Conservation (phyloP, 805 yeast species). For the Candida argentea region DNA sequence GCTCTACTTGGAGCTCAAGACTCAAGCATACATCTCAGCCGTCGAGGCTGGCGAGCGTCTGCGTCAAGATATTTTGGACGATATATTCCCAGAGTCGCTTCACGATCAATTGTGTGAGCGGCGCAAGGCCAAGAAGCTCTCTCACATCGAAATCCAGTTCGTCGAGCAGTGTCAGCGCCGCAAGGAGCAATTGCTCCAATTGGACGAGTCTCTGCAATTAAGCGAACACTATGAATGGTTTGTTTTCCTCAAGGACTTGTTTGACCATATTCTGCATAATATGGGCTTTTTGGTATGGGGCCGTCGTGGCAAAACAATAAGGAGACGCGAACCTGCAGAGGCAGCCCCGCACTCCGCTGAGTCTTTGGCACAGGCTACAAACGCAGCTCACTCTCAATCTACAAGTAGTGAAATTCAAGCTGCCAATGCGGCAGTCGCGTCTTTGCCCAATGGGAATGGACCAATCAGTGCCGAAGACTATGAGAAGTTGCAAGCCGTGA, state of each 20-base stretch:
- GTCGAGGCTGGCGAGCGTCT: constrained; percentile 55
- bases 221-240: constrained; percentile 79
- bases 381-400: background rate
- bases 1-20: constrained; percentile 76
- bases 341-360: constrained; percentile 15
- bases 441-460: background rate
- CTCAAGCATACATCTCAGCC: constrained; percentile 91
- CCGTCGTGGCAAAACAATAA: constrained; percentile 23
- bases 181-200: constrained; percentile 45
- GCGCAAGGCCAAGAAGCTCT: constrained; percentile 31
- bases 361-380: background rate
- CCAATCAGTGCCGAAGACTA: constrained; percentile 1
- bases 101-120: constrained; percentile 36
- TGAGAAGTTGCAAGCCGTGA: constrained; percentile 11
- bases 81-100: constrained; percentile 62
- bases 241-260: constrained; percentile 65
- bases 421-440: background rate
- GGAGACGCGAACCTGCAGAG: constrained; percentile 5
- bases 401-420: background rate
- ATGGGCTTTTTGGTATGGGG: constrained; percentile 70
- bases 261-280: constrained; percentile 69
- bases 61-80: constrained; percentile 58
- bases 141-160: constrained; percentile 77
- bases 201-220: constrained; percentile 39
- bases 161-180: constrained; percentile 64